Conservation (phyloP, 2,329 filamentous ascomycete species). For the Fusarium sulawesiense region DNA sequence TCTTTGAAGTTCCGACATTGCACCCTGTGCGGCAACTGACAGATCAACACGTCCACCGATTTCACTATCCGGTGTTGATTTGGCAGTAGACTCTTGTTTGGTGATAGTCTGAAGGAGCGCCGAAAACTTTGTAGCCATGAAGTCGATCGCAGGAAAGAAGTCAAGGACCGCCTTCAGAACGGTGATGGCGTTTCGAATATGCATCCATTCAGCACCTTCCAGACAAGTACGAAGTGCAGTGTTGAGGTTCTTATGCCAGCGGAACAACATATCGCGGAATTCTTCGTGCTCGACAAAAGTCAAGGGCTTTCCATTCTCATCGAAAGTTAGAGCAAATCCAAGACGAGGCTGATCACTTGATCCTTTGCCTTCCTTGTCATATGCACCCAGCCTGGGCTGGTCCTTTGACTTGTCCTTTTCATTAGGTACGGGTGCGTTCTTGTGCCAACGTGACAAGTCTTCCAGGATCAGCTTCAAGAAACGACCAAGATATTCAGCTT, state of each 20-base stretch:
- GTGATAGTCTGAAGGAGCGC: conserved; percentile 74
- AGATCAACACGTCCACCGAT: conserved; percentile 76
- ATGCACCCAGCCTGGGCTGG: conserved; percentile 74
- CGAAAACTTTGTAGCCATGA: conserved; percentile 78
- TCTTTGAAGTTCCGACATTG: conserved; percentile 76
- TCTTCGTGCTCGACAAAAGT: conserved; percentile 84
- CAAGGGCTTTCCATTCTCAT: conserved; percentile 72
- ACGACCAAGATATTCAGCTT: conserved; percentile 91
- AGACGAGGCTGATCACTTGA: conserved; percentile 67
- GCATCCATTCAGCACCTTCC: conserved; percentile 90
- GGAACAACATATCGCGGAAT: conserved; percentile 86
- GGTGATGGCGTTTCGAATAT: conserved; percentile 94
- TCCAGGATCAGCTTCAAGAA: conserved; percentile 86
- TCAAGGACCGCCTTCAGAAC: conserved; percentile 84
- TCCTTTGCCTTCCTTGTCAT: conserved; percentile 79
- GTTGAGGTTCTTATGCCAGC: conserved; percentile 89
- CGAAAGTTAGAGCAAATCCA: conserved; percentile 82
- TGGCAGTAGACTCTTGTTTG: conserved; percentile 67
- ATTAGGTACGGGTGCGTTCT: conserved; percentile 69
- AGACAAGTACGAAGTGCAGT: conserved; percentile 85
- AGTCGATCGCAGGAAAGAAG: conserved; percentile 88
- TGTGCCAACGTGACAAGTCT: conserved; percentile 87
- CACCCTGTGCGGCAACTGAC: conserved; percentile 77
- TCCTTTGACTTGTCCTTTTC: conserved; percentile 54
- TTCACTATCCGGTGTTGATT: conserved; percentile 60